Evolutionary conservation across 2,329 filamentous ascomycete species (phyloP).

Genomic region (Shiraia sp.): DNA sequence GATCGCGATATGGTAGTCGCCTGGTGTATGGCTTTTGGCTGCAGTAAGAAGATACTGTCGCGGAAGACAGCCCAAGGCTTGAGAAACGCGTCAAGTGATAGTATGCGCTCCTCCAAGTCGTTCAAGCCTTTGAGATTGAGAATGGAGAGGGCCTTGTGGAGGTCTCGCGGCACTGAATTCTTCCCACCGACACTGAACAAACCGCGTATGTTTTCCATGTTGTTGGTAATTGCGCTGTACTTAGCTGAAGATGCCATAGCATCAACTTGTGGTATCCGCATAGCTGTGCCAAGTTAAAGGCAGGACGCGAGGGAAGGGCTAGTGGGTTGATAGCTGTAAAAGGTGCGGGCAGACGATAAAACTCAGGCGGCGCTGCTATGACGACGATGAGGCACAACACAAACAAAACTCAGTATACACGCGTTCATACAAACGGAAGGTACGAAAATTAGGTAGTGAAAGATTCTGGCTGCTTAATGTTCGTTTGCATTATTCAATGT

Average conservation of each 20-base stretch:
- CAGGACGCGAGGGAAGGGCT: neutral
- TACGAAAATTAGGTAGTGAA: no score
- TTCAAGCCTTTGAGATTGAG: slow-evolving; percentile 23
- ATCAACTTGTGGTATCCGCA: neutral
- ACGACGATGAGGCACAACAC: neutral
- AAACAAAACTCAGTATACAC: neutral
- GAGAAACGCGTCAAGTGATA: slow-evolving; percentile 33
- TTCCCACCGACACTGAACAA: slow-evolving; percentile 15
- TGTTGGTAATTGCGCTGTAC: neutral
- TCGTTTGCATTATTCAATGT: neutral
- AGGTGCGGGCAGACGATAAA: neutral
- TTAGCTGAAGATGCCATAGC: neutral
- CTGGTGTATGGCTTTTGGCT: slow-evolving; percentile 12
- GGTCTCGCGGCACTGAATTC: slow-evolving; percentile 18
- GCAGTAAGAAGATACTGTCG: slow-evolving; percentile 29
- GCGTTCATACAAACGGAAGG: no score
- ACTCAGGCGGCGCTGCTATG: slow-evolving; percentile 1
- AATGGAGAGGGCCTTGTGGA: slow-evolving; percentile 28
- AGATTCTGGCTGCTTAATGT: neutral
- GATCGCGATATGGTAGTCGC: slow-evolving; percentile 5
- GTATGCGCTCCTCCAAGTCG: slow-evolving; percentile 33
- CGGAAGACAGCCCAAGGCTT: slow-evolving; percentile 37
- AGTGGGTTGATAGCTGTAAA: neutral
- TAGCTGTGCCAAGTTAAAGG: no score
- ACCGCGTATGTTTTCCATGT: slow-evolving; percentile 16